Evolutionary conservation across 2,329 filamentous ascomycete genomes (phyloP), one percentile per base, ranked within the genome.

Genomic region (Bipolaris cookei): DNA sequence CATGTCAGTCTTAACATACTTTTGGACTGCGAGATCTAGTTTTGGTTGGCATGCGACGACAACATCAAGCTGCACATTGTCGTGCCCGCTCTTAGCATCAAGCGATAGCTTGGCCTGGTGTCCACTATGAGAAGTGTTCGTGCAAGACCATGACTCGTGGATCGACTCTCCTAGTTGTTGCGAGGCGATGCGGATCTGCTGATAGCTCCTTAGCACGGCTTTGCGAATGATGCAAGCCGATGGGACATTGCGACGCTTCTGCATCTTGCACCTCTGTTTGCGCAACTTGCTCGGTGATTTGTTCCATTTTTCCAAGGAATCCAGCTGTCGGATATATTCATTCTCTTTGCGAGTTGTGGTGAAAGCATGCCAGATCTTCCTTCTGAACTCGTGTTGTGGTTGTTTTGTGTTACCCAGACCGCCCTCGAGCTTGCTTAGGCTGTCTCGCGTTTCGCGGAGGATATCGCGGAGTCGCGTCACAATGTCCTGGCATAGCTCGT

Each of bases 81-180:
- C 54, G 16, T 46, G 42, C 44, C 44, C 60, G 14, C 25, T 21
- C n/a, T 44, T 30, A 5, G 58, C 50, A n/a, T 54, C 46, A 13
- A 63, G 51, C 18, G 51, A 57, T 3, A 63, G 32, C 28, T 63
- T 63, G 5, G 60, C 60, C 34, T 61, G 60, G 38, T 61, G 60
- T 21, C 54, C 60, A 11, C 39, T 48, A 20, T 63, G 60, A 2
- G 60, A 63, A 14, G 35, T 52, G 38, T 63, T 63, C 0, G 58
- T 58, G 38, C 60, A 63, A n/a, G 58, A 63, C 60, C 60, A 63
- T 0, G 60, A 60, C 18, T 45, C 25, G 1, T 30, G 43, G 2
- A 45, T 45, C 0, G 43, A 45, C 25, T 60, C 51, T 30, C 41
- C 34, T 1, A 60, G 37, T 10, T 44, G 45, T 28, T 55, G 47